phyloP scores from a whole-genome alignment of 129 eudicot species.

The Smallanthus sonchifolius region DNA sequence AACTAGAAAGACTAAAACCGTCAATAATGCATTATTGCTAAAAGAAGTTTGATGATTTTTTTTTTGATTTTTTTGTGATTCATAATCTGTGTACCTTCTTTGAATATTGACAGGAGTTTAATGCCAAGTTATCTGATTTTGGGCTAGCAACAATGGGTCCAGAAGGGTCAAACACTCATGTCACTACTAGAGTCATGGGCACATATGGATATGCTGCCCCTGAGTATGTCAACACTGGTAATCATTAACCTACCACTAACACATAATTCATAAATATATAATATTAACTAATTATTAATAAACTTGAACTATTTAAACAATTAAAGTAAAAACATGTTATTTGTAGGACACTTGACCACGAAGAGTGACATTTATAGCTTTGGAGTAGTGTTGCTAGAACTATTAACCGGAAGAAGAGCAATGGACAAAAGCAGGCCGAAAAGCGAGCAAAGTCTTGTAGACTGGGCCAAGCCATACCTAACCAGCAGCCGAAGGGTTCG shows the following conservation, averaged over 20 bases:
- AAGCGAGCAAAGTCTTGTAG: slow-evolving; percentile 73
- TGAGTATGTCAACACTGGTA: slow-evolving; percentile 92
- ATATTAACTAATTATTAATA: neutral
- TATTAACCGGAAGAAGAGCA: slow-evolving; percentile 84
- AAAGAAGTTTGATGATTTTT: no score
- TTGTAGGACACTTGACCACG: slow-evolving; percentile 91
- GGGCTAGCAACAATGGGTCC: slow-evolving; percentile 94
- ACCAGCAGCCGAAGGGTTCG: slow-evolving; percentile 66
- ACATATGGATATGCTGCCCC: slow-evolving; percentile 96
- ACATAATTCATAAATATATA: neutral
- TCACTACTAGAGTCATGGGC: slow-evolving; percentile 85
- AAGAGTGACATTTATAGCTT: slow-evolving; percentile 91
- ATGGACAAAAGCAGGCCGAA: slow-evolving; percentile 74
- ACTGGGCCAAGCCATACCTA: slow-evolving; percentile 78
- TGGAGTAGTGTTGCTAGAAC: slow-evolving; percentile 84
- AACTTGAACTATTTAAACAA: neutral
- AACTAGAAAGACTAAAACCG: no score
- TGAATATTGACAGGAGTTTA: slow-evolving; percentile 52
- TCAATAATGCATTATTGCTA: neutral
- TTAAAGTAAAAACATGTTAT: neutral
- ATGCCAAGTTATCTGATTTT: slow-evolving; percentile 79
- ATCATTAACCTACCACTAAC: neutral
- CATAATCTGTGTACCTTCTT: neutral
- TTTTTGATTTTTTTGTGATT: no score
- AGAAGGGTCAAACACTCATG: slow-evolving; percentile 86